phyloP scores from a whole-genome alignment of 164 flowering plant species.

The Umbilicus rupestris region DNA sequence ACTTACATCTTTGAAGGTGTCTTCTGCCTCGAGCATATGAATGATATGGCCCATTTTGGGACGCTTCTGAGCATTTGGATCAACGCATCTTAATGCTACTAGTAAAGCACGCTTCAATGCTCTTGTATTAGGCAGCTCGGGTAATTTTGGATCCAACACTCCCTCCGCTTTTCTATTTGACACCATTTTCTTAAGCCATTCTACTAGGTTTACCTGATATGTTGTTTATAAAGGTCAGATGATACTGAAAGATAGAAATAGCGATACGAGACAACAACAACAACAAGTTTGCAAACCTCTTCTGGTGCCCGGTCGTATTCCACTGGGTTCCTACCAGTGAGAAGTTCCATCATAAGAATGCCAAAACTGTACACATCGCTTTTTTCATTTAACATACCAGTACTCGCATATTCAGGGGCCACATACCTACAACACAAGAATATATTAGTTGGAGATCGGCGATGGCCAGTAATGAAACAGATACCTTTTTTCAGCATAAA shows the following conservation, averaged over 20 bases:
- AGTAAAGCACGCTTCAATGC: constrained; percentile 53
- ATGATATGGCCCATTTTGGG: constrained; percentile 71
- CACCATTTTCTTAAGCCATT: constrained; percentile 73
- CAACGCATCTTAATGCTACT: constrained; percentile 68
- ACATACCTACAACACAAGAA: constrained; percentile 38
- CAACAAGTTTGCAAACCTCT: constrained; percentile 33
- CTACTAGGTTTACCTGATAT: constrained; percentile 55
- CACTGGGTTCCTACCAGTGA: constrained; percentile 58
- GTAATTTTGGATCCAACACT: constrained; percentile 58
- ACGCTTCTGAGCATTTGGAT: constrained; percentile 56
- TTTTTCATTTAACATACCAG: constrained; percentile 64
- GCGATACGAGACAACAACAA: background rate
- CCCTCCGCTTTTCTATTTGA: constrained; percentile 40
- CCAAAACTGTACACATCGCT: constrained; percentile 69
- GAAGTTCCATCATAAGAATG: constrained; percentile 53
- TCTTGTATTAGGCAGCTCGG: constrained; percentile 47
- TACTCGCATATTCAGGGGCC: constrained; percentile 66
- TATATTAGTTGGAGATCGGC: background rate
- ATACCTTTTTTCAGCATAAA: background rate
- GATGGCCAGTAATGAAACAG: background rate
- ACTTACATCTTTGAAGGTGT: constrained; percentile 40
- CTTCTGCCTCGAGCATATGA: constrained; percentile 67
- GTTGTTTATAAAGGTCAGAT: background rate
- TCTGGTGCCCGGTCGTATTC: constrained; percentile 55
- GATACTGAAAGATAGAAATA: background rate